Evolutionary conservation across 169 alveolate genomes (phyloP).

Genomic region (Gregarina niphandrodes): DNA sequence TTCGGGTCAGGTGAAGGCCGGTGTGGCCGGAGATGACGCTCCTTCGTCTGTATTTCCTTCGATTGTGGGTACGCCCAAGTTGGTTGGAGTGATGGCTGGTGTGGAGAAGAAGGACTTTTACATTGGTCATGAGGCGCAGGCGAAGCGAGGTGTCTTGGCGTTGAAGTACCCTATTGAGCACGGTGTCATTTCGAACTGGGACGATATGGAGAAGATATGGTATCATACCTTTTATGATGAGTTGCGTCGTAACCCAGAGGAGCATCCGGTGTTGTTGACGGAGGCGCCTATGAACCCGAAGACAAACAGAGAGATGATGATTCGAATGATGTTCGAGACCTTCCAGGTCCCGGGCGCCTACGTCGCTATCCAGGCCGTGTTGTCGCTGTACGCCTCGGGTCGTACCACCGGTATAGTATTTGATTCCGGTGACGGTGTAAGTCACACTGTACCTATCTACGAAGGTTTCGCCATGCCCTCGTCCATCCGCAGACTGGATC

Average conservation of each 20-base stretch:
- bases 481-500: constrained; percentile 76
- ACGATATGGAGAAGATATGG: constrained; percentile 96
- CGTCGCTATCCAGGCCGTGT: constrained; percentile 86
- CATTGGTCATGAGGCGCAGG: constrained; percentile 95
- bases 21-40: constrained; percentile 97
- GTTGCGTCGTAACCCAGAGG: constrained; percentile 88
- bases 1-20: constrained; percentile 95
- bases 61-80: constrained; percentile 69
- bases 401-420: constrained; percentile 93
- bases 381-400: constrained; percentile 93
- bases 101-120: constrained; percentile 81
- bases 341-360: constrained; percentile 92
- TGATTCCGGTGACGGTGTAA: constrained; percentile 97
- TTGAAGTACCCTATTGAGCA: constrained; percentile 92
- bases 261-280: constrained; percentile 84
- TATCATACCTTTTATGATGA: constrained; percentile 93
- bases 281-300: constrained; percentile 97
- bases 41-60: constrained; percentile 96
- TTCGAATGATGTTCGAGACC: constrained; percentile 80
- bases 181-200: constrained; percentile 95
- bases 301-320: constrained; percentile 89
- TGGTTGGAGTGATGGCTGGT: constrained; percentile 76
- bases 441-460: constrained; percentile 94
- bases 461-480: constrained; percentile 95
- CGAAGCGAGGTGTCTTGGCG: constrained; percentile 85